Percentiles rank a stretch among this genome's conserved stretches.
Evolutionary conservation across 345 rosid genomes (phyloP).

Genomic region (Streptanthus diversifolius): DNA sequence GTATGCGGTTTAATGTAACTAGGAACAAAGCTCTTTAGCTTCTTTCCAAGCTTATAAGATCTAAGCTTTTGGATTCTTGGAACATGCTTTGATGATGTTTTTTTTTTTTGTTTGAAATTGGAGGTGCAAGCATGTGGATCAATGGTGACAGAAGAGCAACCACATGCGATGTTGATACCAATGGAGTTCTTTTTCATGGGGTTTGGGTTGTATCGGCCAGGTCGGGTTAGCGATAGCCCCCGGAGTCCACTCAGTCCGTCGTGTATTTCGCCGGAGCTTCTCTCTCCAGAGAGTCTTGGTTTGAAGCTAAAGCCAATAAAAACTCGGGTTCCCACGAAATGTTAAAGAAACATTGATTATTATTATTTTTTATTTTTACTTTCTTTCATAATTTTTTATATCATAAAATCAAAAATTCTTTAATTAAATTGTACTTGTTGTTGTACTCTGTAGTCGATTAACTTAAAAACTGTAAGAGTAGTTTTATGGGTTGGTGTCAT

Average conservation of each 20-base stretch:
- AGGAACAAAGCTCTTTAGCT: background rate
- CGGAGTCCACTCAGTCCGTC: slow-evolving; percentile 86
- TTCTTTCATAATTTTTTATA: background rate
- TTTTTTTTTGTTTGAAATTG: slow-evolving; percentile 11
- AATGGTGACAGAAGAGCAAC: slow-evolving; percentile 98
- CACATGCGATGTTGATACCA: slow-evolving; percentile 97
- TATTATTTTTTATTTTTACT: background rate
- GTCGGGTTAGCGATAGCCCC: slow-evolving; percentile 66
- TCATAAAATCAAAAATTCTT: slow-evolving; percentile 21
- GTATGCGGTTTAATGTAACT: slow-evolving; percentile 29
- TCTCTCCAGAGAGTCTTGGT: slow-evolving; percentile 97
- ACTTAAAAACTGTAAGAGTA: slow-evolving; percentile 5
- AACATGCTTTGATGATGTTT: background rate
- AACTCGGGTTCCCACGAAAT: slow-evolving; percentile 50
- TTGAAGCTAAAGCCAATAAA: slow-evolving; percentile 96
- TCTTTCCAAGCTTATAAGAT: background rate
- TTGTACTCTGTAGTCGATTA: slow-evolving; percentile 20
- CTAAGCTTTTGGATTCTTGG: background rate
- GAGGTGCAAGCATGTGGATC: slow-evolving; percentile 99
- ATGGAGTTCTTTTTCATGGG: slow-evolving; percentile 92
- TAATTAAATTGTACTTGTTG: slow-evolving; percentile 27
- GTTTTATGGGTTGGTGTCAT: background rate
- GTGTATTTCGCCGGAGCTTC: slow-evolving; percentile 92
- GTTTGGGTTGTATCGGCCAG: slow-evolving; percentile 67
- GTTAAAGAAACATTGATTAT: slow-evolving; percentile 14